Percentiles rank a stretch among this genome's conserved stretches.
Evolutionary conservation across 257 asterid genomes (phyloP).

Genomic region (Petunia secreta): DNA sequence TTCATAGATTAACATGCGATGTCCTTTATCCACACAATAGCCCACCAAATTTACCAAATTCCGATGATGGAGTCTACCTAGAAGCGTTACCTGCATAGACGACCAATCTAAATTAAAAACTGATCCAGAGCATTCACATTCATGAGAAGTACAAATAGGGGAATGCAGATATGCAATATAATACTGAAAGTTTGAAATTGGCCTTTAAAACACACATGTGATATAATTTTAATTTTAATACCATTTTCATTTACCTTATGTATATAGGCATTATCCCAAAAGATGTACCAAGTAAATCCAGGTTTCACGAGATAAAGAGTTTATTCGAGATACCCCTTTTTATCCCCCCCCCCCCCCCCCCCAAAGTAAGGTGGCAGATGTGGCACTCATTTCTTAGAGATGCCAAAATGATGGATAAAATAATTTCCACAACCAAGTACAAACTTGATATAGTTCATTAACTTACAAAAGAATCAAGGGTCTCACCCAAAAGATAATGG

Average conservation of each 20-base stretch:
- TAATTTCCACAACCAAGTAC: constrained; percentile 1
- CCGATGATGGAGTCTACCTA: constrained; percentile 92
- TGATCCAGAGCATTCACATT: constrained; percentile 7
- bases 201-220: neutral
- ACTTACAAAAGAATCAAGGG: neutral
- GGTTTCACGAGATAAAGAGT: neutral
- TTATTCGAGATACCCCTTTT: neutral
- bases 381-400: neutral
- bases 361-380: neutral
- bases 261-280: neutral
- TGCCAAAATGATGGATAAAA: constrained; percentile 11
- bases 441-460: neutral
- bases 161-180: neutral
- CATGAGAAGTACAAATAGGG: neutral
- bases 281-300: neutral
- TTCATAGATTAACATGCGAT: constrained; percentile 83
- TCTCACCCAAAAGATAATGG: constrained; percentile 7
- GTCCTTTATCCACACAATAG: constrained; percentile 93
- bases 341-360: neutral
- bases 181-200: neutral
- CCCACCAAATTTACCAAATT: constrained; percentile 96
- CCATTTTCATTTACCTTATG: neutral
- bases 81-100: constrained; percentile 80
- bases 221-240: neutral
- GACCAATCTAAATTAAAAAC: constrained; percentile 12